phyloP scores from a whole-genome alignment of 345 rosid species.

The Arabidopsis suecica region DNA sequence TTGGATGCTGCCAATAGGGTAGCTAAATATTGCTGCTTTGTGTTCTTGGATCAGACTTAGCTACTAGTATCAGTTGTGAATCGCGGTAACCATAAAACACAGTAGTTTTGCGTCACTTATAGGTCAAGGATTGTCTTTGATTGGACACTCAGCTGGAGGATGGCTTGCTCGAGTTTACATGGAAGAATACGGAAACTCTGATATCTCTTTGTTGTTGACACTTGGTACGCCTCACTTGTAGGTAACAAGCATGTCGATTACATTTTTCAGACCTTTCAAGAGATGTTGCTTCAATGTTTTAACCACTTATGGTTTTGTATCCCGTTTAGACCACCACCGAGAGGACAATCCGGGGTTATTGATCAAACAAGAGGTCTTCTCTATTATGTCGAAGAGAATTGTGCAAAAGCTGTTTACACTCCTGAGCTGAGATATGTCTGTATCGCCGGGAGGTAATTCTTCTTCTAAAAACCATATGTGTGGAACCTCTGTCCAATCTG shows the following conservation, averaged over 20 bases:
- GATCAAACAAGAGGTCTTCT: constrained; percentile 97
- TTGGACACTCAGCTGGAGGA: constrained; percentile 98
- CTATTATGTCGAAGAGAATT: constrained; percentile 69
- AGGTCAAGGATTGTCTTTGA: constrained; percentile 73
- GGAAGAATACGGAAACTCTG: constrained; percentile 74
- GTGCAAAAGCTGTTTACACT: constrained; percentile 76
- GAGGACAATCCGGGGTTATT: constrained; percentile 73
- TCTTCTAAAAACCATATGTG: not conserved
- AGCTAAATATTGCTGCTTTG: not conserved
- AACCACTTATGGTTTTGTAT: constrained; percentile 9
- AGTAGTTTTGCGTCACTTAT: constrained; percentile 6
- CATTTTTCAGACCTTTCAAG: not conserved
- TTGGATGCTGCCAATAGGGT: not conserved
- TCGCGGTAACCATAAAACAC: constrained; percentile 2
- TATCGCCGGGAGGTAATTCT: constrained; percentile 80
- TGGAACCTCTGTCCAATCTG: not conserved
- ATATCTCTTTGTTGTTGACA: constrained; percentile 75
- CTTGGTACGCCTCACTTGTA: constrained; percentile 98
- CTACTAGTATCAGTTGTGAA: constrained; percentile 21
- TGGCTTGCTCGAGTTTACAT: constrained; percentile 95
- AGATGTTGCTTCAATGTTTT: constrained; percentile 2
- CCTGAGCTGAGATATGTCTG: constrained; percentile 85
- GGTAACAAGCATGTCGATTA: constrained; percentile 47
- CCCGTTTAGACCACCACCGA: constrained; percentile 82
- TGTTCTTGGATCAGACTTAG: constrained; percentile 1